Percentiles rank a stretch among this genome's conserved stretches.
phyloP scores from a whole-genome alignment of 2,329 filamentous ascomycete genomes.

The Coniochaeta pulveracea region DNA sequence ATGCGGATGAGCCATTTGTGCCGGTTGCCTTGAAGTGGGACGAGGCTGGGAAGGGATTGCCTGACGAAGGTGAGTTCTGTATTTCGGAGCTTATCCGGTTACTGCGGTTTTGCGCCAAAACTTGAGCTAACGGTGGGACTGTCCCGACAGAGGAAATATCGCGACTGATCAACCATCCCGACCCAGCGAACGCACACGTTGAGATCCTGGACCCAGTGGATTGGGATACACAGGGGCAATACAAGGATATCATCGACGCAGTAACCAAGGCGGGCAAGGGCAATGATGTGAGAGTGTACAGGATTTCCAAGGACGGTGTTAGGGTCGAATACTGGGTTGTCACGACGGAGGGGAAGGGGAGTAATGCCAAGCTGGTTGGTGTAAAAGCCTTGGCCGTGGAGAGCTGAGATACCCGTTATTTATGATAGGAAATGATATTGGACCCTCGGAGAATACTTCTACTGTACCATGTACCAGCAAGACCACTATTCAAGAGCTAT shows the following conservation, averaged over 20 bases:
- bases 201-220: constrained; percentile 55
- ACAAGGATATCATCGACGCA: constrained; percentile 56
- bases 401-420: constrained; percentile 31
- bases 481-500: no score
- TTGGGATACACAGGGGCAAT: constrained; percentile 65
- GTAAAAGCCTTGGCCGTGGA: constrained; percentile 71
- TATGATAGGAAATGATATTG: no score
- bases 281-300: constrained; percentile 64
- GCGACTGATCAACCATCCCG: constrained; percentile 48
- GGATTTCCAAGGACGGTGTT: constrained; percentile 49
- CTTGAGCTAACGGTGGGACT: neutral
- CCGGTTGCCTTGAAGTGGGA: constrained; percentile 57
- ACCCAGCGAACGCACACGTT: constrained; percentile 43
- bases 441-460: no score
- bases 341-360: constrained; percentile 43
- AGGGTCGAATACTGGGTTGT: constrained; percentile 74
- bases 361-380: constrained; percentile 57
- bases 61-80: constrained; percentile 45
- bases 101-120: constrained; percentile 7
- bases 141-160: constrained; percentile 52
- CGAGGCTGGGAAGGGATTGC: constrained; percentile 37
- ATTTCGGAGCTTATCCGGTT: no score
- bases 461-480: no score
- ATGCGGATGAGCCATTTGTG: constrained; percentile 79
- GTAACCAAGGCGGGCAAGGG: constrained; percentile 53